These are phyloP conservation scores for Pleurotus cornucopiae DNA, from an alignment of 768 basidiomycete genomes.

Conservation along the genomic window DNA sequence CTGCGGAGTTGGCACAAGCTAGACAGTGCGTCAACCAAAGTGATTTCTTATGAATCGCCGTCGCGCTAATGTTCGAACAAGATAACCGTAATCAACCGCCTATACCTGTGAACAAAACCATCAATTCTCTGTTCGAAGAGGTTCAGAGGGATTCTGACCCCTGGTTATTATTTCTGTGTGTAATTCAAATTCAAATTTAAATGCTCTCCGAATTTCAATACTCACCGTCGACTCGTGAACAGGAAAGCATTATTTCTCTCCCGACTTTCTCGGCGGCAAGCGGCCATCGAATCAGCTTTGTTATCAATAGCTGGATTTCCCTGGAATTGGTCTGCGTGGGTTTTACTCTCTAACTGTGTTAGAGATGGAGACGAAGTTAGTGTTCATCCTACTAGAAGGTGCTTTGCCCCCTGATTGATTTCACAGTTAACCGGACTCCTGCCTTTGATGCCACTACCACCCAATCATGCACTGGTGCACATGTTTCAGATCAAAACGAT, in stretches of 20 bases:
- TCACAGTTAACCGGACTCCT: slow-evolving; percentile 43
- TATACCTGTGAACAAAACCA: slow-evolving; percentile 55
- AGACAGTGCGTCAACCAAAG: slow-evolving; percentile 47
- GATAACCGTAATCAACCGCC: slow-evolving; percentile 70
- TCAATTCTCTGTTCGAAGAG: slow-evolving; percentile 54
- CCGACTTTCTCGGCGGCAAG: slow-evolving; percentile 73
- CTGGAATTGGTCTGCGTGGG: slow-evolving; percentile 97
- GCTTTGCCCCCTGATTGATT: slow-evolving; percentile 12
- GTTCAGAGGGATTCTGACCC: slow-evolving; percentile 66
- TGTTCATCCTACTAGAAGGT: slow-evolving; percentile 9
- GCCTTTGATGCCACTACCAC: slow-evolving; percentile 41
- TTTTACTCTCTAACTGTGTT: slow-evolving; percentile 72
- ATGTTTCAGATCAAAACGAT: slow-evolving; percentile 84
- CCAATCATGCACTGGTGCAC: slow-evolving; percentile 47
- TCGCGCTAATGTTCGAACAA: slow-evolving; percentile 20
- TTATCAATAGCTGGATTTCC: slow-evolving; percentile 73
- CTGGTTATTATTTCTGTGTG: slow-evolving; percentile 82
- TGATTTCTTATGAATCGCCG: background rate
- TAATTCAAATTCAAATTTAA: slow-evolving; percentile 9
- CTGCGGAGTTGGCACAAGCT: slow-evolving; percentile 83
- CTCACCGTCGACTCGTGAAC: slow-evolving; percentile 5
- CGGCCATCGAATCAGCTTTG: slow-evolving; percentile 80
- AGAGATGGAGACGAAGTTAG: slow-evolving; percentile 83
- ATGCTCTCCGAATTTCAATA: slow-evolving; percentile 1
- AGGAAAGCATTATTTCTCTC: slow-evolving; percentile 85